Base-by-base conservation (phyloP, 495 filamentous ascomycete genomes). In the Talaromyces adpressus region DNA sequence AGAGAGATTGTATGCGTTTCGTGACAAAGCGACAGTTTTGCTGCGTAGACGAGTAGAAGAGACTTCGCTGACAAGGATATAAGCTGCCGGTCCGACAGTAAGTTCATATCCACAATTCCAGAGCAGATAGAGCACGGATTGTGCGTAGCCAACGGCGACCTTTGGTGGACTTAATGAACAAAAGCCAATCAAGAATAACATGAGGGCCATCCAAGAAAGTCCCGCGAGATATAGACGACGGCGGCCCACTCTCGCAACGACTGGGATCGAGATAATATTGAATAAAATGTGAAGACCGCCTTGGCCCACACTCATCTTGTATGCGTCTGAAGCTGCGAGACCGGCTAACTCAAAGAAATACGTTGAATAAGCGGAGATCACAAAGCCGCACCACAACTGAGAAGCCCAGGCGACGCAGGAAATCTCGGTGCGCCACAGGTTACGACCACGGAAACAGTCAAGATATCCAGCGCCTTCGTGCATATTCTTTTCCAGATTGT, bases 81-180 rank as follows among this genome's bases (percentile, higher is more conserved):
- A 89, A 65, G 82, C 85, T 14, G 88, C 82, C 0, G 86, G 87
- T 0, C 87, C 87, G 25, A 90, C 82, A 0, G 85, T 84, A 39
- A 83, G 71, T 65, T 88, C 81, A 68, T 90, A 90, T 32, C 69
- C 64, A 27, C 76, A 74, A 0, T 77, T 62, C 73, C 74, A 82
- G 52, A 81, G 56, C 4, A 84, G 62, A 30, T 69, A 75, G 2
- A 83, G 69, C 6, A 57, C 63, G 1, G 70, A 72, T 34, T 72
- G 69, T 0, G 66, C 54, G 73, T 69, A 73, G 22, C 68, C 64
- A 1, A 68, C 64, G 14, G 67, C 64, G 12, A 68, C 57, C 59
- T 65, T 60, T 29, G 64, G 70, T 59, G 65, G 68, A 2, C 23
- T 59, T 3, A 75, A 67, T 1, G 73, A 64, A 25, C 77, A 63